Base-by-base conservation (phyloP, 2,329 filamentous ascomycete species). In the Venturiaceae sp. region DNA sequence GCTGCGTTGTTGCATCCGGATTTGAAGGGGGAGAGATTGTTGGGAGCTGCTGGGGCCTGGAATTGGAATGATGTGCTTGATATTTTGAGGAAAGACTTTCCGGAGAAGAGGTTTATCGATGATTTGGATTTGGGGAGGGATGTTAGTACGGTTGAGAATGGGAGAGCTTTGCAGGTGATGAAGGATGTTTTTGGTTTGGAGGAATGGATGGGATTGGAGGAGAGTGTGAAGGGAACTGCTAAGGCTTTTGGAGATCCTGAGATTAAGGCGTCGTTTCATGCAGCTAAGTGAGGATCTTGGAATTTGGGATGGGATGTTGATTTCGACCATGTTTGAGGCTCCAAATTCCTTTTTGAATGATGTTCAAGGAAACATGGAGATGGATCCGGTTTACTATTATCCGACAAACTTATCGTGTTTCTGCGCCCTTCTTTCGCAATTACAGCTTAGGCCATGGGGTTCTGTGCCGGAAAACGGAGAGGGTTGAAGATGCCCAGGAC, bases 21-120 rank as follows among this genome's bases (percentile, higher is more conserved):
- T 14, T 56, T 58, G 14, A 13, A 33, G 3, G 37, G 37, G 8
- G 60, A 62, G 34, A 57, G 61, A 5, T 34, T 62, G 14, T 61
- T 54, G 11, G 60, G 47, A 5, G 61, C 36, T 32, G 61, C 44
- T 4, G 54, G 57, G n/a, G 11, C 34, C 3, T 60, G 33, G 26
- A 58, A 58, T 14, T 58, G 52, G 21, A 58, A 60, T 19, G 36
- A 58, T 2, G 21, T 61, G 5, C 30, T 62, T 23, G 34, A 46
- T 5, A n/a, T 58, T 14, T 60, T 60, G 21, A n/a, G 58, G 23
- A 60, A 61, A 30, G 9, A 39, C 2, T 54, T 37, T 32, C 78
- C 79, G 0, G 66, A 72, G 2, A 71, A 69, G 50, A 62, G 61
- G 16, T 73, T 78, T 57, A 59, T 65, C 3, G 59, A 66, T 19